Conservation (phyloP, 441 rosid genomes). For the Gossypium trilobum region DNA sequence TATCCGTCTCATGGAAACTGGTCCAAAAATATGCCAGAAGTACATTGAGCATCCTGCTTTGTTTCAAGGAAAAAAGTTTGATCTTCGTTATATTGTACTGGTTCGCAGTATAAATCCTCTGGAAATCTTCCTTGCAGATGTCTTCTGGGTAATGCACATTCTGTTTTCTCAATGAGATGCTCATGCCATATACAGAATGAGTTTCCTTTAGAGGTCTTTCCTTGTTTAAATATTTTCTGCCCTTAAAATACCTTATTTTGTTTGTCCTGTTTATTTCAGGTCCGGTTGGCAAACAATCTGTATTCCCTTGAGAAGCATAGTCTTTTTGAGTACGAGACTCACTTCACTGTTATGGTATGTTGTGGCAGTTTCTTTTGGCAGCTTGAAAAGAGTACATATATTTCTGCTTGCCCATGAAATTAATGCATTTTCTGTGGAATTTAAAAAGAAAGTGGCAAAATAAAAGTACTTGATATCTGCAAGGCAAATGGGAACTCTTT, state of each 20-base stretch:
- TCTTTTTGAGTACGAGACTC: slow-evolving; percentile 87
- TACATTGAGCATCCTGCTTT: slow-evolving; percentile 86
- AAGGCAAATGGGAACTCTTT: not conserved
- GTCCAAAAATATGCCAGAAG: slow-evolving; percentile 96
- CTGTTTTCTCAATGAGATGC: not conserved
- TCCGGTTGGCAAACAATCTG: slow-evolving; percentile 73
- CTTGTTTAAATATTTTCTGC: not conserved
- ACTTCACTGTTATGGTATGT: slow-evolving; percentile 92
- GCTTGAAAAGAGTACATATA: not conserved
- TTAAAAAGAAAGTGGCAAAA: not conserved
- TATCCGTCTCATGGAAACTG: slow-evolving; percentile 94
- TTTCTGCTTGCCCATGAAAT: slow-evolving; percentile 4
- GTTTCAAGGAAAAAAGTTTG: slow-evolving; percentile 74
- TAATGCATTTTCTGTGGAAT: not conserved
- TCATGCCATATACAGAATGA: not conserved
- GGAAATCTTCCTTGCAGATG: slow-evolving; percentile 69
- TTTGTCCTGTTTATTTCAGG: slow-evolving; percentile 39
- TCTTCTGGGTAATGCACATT: slow-evolving; percentile 66
- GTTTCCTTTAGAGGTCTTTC: not conserved
- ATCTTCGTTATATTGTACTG: slow-evolving; percentile 65
- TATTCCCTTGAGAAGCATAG: slow-evolving; percentile 72
- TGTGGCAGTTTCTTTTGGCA: slow-evolving; percentile 8
- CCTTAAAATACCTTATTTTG: not conserved
- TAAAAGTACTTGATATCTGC: not conserved
- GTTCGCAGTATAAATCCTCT: slow-evolving; percentile 67